Evolutionary conservation across 495 filamentous ascomycete genomes (phyloP).

Genomic region (Pyrenopolyporus hunteri): DNA sequence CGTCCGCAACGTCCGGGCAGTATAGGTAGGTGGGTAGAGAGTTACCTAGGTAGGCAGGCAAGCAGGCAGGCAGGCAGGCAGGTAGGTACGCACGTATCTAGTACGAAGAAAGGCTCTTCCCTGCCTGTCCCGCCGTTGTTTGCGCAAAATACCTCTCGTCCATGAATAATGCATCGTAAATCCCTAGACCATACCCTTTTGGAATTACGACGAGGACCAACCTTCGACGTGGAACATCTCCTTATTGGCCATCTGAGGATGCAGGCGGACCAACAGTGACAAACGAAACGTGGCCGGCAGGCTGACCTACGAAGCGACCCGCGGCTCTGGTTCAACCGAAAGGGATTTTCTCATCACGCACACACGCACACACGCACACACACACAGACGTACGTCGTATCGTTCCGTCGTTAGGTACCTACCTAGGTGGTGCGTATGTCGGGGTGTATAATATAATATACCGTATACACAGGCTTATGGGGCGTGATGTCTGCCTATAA

Average conservation of each 20-base stretch:
- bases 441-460: no score
- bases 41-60: no score
- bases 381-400: no score
- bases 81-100: background rate
- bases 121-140: background rate
- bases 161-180: slow-evolving; percentile 12
- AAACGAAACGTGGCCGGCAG: slow-evolving; percentile 25
- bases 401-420: no score
- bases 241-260: slow-evolving; percentile 28
- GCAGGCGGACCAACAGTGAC: slow-evolving; percentile 30
- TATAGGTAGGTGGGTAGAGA: no score
- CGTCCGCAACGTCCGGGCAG: no score
- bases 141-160: slow-evolving; percentile 15
- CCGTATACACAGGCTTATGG: background rate
- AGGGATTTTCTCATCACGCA: slow-evolving; percentile 1
- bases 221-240: background rate
- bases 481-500: no score
- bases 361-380: no score
- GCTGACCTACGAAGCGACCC: slow-evolving; percentile 12
- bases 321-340: slow-evolving; percentile 9
- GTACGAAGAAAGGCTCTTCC: background rate
- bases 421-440: no score
- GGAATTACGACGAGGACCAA: slow-evolving; percentile 20
- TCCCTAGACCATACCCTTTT: slow-evolving; percentile 20
- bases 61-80: no score